Base-by-base conservation (phyloP, 129 eudicot genomes). In the Saussurea involucrata region DNA sequence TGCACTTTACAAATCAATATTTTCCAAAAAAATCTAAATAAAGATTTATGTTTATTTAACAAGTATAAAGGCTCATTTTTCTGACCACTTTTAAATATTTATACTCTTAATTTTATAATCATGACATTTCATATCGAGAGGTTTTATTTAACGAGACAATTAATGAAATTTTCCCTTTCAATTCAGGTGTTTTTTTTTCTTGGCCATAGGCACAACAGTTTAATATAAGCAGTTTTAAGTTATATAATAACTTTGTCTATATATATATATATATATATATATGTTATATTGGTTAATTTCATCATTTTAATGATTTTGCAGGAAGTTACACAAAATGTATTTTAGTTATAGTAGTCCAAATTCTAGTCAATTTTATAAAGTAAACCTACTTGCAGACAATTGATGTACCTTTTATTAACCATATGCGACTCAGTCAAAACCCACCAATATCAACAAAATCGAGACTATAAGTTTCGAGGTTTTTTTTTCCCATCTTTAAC, bases 371-470 rank as follows among this genome's bases (percentile, higher is more conserved):
- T 44, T 46, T 31, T 17, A 49, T 25, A 34, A 34, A 15, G 18
- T 46, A 60, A 0, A 18, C 21, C 10, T 74, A 42, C 21, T 18
- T 18, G n/a, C 34, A 58, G 2, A 18, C 76, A 55, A 4, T 71
- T 22, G 21, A 22, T 77, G 68, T 24, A 66, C n/a, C 33, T 18
- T 22, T 71, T n/a, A 10, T 57, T 4, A 34, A 33, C 58, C 34
- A 34, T 74, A 21, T 63, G 24, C 15, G 58, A 60, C 78, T 74
- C 34, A 24, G 78, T 74, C 69, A 74, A 73, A 33, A 61, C 8
- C 6, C 4, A 13, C 24, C 9, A 34, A 15, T 22, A 32, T 13
- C 32, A 13, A 34, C 21, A 21, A 12, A 55, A 9, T 8, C 55
- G 15, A 49, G 25, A 28, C 25, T 20, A 29, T 9, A 13, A 17